phyloP scores from a whole-genome alignment of 768 basidiomycete species.

The Podaxis sp. region DNA sequence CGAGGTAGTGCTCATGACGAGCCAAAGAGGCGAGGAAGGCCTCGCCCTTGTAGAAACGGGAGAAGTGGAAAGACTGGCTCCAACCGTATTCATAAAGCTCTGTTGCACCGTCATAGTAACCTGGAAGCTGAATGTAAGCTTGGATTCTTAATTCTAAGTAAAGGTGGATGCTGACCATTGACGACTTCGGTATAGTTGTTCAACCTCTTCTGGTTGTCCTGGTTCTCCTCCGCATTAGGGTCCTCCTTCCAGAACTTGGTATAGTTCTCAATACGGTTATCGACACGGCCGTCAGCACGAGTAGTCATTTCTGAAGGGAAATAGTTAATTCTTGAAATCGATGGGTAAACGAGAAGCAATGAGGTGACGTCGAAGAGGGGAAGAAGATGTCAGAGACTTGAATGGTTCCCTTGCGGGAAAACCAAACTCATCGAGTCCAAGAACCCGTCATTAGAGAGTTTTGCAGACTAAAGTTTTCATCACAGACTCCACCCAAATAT shows the following conservation, averaged over 20 bases:
- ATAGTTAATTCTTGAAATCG: too few relatives aligned
- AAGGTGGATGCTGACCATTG: slow-evolving; percentile 59
- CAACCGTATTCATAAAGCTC: slow-evolving; percentile 95
- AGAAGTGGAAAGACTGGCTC: slow-evolving; percentile 93
- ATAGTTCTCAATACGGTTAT: slow-evolving; percentile 78
- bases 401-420: slow-evolving; percentile 38
- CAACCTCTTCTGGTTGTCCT: slow-evolving; percentile 71
- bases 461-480: slow-evolving; percentile 29
- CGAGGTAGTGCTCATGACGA: slow-evolving; percentile 97
- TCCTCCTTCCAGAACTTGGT: slow-evolving; percentile 92
- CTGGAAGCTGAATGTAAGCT: slow-evolving; percentile 34
- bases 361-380: neutral
- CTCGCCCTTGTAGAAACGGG: slow-evolving; percentile 94
- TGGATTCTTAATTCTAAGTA: neutral
- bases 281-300: slow-evolving; percentile 55
- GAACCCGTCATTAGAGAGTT: slow-evolving; percentile 24
- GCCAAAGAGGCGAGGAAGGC: slow-evolving; percentile 73
- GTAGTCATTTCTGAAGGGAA: slow-evolving; percentile 12
- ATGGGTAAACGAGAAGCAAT: neutral
- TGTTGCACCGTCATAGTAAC: slow-evolving; percentile 97
- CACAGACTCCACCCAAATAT: slow-evolving; percentile 13
- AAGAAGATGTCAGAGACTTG: slow-evolving; percentile 35
- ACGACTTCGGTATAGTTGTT: slow-evolving; percentile 90
- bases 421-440: slow-evolving; percentile 25
- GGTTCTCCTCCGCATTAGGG: slow-evolving; percentile 60